Evolutionary conservation across 495 filamentous ascomycete genomes (phyloP).

Genomic region (Sphaerosporella brunnea): DNA sequence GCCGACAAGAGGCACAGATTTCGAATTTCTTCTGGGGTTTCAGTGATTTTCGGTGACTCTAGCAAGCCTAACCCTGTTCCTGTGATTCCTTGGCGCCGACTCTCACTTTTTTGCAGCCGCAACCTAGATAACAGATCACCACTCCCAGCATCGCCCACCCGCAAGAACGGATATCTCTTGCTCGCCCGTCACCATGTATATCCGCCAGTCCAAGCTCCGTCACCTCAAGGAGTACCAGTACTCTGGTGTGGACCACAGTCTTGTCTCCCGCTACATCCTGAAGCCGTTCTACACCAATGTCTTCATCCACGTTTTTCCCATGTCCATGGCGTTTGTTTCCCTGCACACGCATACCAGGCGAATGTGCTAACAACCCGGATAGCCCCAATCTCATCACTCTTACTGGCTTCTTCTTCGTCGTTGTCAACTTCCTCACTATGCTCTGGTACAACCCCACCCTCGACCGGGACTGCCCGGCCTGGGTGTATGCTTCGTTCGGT

Average conservation of each 20-base stretch:
- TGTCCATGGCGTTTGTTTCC: conserved; percentile 74
- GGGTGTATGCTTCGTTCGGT: conserved; percentile 89
- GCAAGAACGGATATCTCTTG: too few species aligned
- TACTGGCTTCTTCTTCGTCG: conserved; percentile 76
- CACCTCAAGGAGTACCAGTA: conserved; percentile 85
- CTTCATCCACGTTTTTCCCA: conserved; percentile 84
- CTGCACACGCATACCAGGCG: conserved; percentile 8
- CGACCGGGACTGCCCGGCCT: conserved; percentile 78
- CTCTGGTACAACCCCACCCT: conserved; percentile 92
- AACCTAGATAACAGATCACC: too few species aligned
- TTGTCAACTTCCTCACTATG: conserved; percentile 79
- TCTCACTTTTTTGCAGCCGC: too few species aligned
- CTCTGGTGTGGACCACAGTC: conserved; percentile 70
- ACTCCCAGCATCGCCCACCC: too few species aligned
- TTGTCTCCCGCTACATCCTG: conserved; percentile 73
- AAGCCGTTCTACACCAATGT: conserved; percentile 95
- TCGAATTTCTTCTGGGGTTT: too few species aligned
- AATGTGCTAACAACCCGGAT: conserved; percentile 3
- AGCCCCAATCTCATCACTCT: conserved; percentile 64
- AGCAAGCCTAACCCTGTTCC: too few species aligned
- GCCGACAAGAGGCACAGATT: too few species aligned
- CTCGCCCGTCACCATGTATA: conserved; percentile 51
- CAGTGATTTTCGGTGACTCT: too few species aligned
- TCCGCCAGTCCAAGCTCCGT: conserved; percentile 75
- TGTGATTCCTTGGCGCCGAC: too few species aligned